Evolutionary conservation across 2,329 filamentous ascomycete species (phyloP), one percentile per base, ranked within the genome.

Genomic region (Aspergillus oerlinghausenensis): DNA sequence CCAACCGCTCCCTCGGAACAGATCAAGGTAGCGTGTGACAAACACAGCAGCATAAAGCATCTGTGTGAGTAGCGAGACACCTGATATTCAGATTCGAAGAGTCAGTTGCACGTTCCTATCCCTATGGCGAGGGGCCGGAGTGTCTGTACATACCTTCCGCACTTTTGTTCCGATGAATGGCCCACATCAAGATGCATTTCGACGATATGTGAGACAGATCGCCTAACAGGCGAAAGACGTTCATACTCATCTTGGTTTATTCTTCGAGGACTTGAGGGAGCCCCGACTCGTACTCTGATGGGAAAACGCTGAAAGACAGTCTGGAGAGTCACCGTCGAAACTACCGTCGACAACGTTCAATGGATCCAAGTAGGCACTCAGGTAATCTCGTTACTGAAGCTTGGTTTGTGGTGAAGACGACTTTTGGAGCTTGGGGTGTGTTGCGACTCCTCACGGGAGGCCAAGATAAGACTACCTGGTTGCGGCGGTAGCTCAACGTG

Each of bases 1-100:
- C 58, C 65, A 68, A n/a, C 70, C 68, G 5, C 58, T 56, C 7
- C 64, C 65, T 59, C 69, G 71, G 71, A 95, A 90, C 62, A 97
- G 79, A 71, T 97, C 90, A 62, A 93, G 84, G 75, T 97, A 97
- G 59, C 93, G 86, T 4, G 90, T 87, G 68, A 87, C 80, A 77
- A 97, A 97, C 56, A 97, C 92, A 61, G 88, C 73, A 55, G 88
- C 85, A 77, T 97, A 97, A 63, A 97, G 85, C 55, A 87, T 82
- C 75, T 97, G 93, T 1, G 77, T 96, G 67, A 97, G 90, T 70
- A 96, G 86, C 25, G 92, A 96, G 59, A 97, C 89, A 58, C 92
- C 88, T 89, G 63, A 67, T 57, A 65, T 60, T 49, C 54, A 47
- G 43, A 29, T 38, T 21, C 9, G 49, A 51, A 59, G 45, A 61